Conservation (phyloP, 2,329 filamentous ascomycete genomes). For the Clarireedia sp. region DNA sequence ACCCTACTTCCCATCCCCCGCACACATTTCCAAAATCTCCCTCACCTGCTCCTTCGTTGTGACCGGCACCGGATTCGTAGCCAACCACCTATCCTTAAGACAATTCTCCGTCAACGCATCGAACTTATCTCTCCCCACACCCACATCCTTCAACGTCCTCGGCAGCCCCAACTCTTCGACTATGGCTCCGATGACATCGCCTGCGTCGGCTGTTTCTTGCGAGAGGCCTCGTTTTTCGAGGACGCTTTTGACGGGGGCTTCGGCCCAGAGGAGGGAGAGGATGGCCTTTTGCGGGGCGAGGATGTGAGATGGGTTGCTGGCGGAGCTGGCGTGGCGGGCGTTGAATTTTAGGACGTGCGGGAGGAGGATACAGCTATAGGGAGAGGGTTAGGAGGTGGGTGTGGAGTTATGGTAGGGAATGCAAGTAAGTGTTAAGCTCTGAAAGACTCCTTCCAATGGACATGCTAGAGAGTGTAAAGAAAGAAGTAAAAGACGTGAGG, state of each 20-base stretch:
- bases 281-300: conserved; percentile 17
- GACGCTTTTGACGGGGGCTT: conserved; percentile 13
- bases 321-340: conserved; percentile 10
- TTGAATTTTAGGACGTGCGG: conserved; percentile 52
- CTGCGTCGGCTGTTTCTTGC: conserved; percentile 34
- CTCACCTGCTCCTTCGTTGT: conserved; percentile 39
- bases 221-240: conserved; percentile 15
- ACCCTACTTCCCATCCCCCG: background rate
- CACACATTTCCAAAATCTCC: conserved; percentile 36
- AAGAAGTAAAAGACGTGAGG: too few species aligned
- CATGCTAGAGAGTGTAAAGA: too few species aligned
- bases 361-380: conserved; percentile 41
- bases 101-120: conserved; percentile 41
- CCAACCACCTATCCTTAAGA: conserved; percentile 42
- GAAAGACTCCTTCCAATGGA: too few species aligned
- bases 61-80: conserved; percentile 43
- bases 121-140: conserved; percentile 40
- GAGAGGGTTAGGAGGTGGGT: too few species aligned
- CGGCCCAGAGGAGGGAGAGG: conserved; percentile 18
- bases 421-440: too few species aligned
- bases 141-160: conserved; percentile 43
- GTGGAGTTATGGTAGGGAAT: too few species aligned
- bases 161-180: conserved; percentile 46
- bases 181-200: conserved; percentile 43
- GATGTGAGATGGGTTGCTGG: conserved; percentile 9